A percentile compares a stretch with the other conserved stretches of the same genome.
Conservation (phyloP, 257 asterid species). For the Primulina huaijiensis region DNA sequence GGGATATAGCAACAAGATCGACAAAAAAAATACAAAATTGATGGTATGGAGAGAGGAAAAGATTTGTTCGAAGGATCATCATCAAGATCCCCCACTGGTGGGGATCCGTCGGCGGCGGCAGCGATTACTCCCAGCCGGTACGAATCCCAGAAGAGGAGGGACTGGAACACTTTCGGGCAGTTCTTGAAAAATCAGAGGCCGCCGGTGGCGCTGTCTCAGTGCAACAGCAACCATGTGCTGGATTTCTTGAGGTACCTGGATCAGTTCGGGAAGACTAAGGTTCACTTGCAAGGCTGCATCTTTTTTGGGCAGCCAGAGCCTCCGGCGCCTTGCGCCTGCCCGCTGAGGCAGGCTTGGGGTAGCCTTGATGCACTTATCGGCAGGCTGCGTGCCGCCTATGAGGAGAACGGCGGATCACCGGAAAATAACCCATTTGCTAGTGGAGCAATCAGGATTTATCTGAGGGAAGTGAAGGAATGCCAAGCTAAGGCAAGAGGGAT, state of each 20-base stretch:
- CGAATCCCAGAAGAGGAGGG: slow-evolving; percentile 72
- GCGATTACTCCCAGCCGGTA: slow-evolving; percentile 48
- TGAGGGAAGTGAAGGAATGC: slow-evolving; percentile 72
- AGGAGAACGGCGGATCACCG: slow-evolving; percentile 74
- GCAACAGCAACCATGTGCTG: slow-evolving; percentile 62
- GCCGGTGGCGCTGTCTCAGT: slow-evolving; percentile 46
- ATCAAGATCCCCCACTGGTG: slow-evolving; percentile 39
- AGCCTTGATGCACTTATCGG: slow-evolving; percentile 77
- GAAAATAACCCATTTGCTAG: slow-evolving; percentile 73
- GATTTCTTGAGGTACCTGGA: slow-evolving; percentile 62
- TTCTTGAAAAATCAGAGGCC: slow-evolving; percentile 63
- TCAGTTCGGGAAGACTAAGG: slow-evolving; percentile 82
- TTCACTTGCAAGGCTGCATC: slow-evolving; percentile 68
- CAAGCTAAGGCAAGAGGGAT: slow-evolving; percentile 71
- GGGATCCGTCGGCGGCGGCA: slow-evolving; percentile 6
- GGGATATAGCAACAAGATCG: slow-evolving; percentile 7
- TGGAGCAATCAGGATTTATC: slow-evolving; percentile 58
- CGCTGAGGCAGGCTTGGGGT: slow-evolving; percentile 79
- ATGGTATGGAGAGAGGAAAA: slow-evolving; percentile 34
- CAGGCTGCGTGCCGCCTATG: slow-evolving; percentile 75
- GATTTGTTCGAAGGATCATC: slow-evolving; percentile 51
- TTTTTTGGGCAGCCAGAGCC: slow-evolving; percentile 80
- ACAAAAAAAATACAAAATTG: not conserved
- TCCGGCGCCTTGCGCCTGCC: slow-evolving; percentile 75
- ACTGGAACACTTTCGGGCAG: slow-evolving; percentile 86